A percentile compares a stretch with the other conserved stretches of the same genome.
These are phyloP conservation scores for Clonostachys byssicola DNA, from an alignment of 2,329 filamentous ascomycete species.

Conservation along the genomic window DNA sequence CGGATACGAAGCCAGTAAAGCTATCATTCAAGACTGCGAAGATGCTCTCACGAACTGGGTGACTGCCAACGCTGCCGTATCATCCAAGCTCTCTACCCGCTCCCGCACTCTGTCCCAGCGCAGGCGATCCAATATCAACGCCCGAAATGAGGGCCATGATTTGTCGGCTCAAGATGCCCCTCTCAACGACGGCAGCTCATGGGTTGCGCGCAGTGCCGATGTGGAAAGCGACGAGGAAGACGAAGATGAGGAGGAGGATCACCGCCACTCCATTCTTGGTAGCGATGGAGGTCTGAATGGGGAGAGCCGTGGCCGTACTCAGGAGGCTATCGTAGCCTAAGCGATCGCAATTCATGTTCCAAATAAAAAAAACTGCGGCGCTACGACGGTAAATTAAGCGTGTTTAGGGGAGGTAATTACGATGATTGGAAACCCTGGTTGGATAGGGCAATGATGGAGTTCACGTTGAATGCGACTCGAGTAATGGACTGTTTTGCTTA, in stretches of 20 bases:
- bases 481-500: no score
- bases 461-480: neutral
- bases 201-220: constrained; percentile 71
- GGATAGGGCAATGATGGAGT: neutral
- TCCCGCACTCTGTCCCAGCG: constrained; percentile 85
- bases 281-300: constrained; percentile 49
- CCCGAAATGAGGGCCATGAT: constrained; percentile 72
- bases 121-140: constrained; percentile 67
- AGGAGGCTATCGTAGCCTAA: constrained; percentile 45
- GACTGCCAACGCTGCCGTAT: constrained; percentile 81
- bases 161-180: constrained; percentile 79
- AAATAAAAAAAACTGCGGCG: no score
- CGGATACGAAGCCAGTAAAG: constrained; percentile 97
- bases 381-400: no score
- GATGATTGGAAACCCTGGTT: no score
- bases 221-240: constrained; percentile 64
- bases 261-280: constrained; percentile 42
- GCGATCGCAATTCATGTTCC: neutral
- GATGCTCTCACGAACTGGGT: constrained; percentile 98
- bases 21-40: constrained; percentile 98
- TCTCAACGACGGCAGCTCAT: constrained; percentile 74
- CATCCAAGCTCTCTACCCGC: constrained; percentile 80
- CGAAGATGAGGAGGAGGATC: constrained; percentile 57
- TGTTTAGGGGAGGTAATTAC: no score
- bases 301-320: constrained; percentile 51